A percentile compares a stretch with the other conserved stretches of the same genome.
Conservation (phyloP, 2,329 filamentous ascomycete species). For the Blastomyces silverae region DNA sequence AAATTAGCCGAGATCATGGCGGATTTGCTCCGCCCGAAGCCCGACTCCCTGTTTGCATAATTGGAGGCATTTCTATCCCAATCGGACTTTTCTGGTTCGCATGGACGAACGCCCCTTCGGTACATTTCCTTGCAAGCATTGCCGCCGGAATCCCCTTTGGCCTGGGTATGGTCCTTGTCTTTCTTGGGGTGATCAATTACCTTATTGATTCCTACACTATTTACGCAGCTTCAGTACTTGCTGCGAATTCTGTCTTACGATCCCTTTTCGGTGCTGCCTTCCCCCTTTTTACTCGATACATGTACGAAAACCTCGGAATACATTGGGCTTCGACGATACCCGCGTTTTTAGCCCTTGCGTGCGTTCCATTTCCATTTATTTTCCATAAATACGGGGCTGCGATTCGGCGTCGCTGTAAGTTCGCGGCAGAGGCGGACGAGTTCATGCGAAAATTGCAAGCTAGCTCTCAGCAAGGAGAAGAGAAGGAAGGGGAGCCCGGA, state of each 20-base stretch:
- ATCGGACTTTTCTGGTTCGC: slow-evolving; percentile 62
- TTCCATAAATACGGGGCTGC: slow-evolving; percentile 64
- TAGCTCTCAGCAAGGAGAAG: slow-evolving; percentile 9
- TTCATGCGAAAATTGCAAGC: slow-evolving; percentile 47
- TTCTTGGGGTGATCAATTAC: slow-evolving; percentile 60
- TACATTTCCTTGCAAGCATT: slow-evolving; percentile 52
- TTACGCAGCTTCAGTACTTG: slow-evolving; percentile 67
- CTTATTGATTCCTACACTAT: slow-evolving; percentile 65
- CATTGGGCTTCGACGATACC: slow-evolving; percentile 71
- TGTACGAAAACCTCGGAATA: slow-evolving; percentile 53
- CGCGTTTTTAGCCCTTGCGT: slow-evolving; percentile 64
- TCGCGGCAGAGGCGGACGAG: slow-evolving; percentile 58
- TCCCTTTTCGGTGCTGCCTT: slow-evolving; percentile 72
- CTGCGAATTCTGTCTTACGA: slow-evolving; percentile 71
- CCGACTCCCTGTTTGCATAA: slow-evolving; percentile 54
- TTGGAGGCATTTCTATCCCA: slow-evolving; percentile 58
- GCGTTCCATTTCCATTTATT: slow-evolving; percentile 66
- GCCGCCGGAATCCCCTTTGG: slow-evolving; percentile 49
- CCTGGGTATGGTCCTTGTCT: slow-evolving; percentile 54
- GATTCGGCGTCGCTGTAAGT: slow-evolving; percentile 64
- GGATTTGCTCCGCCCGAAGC: slow-evolving; percentile 60
- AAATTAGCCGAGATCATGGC: slow-evolving; percentile 40
- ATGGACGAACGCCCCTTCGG: slow-evolving; percentile 54
- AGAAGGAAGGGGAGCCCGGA: slow-evolving; percentile 9
- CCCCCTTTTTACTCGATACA: slow-evolving; percentile 60